Conservation (phyloP, 306 rosid genomes). For the Casuarina equisetifolia region DNA sequence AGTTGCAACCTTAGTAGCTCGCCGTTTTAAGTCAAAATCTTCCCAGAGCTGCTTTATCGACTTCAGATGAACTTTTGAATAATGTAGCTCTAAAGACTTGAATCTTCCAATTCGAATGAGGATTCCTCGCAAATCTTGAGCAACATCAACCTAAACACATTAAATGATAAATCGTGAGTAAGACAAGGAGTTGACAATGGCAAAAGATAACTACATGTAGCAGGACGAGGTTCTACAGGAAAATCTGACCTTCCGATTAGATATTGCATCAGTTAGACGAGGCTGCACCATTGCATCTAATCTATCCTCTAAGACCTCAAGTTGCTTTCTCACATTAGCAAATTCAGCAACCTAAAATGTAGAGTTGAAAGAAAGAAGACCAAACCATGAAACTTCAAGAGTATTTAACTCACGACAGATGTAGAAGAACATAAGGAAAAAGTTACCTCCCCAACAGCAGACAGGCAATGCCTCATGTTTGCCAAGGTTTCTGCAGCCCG, state of each 20-base stretch:
- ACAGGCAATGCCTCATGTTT: constrained; percentile 97
- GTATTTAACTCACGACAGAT: constrained; percentile 4
- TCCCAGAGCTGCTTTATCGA: constrained; percentile 90
- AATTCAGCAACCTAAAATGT: constrained; percentile 88
- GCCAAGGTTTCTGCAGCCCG: constrained; percentile 94
- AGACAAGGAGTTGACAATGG: constrained; percentile 5
- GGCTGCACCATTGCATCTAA: constrained; percentile 96
- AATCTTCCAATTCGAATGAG: constrained; percentile 97
- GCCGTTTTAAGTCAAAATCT: constrained; percentile 71
- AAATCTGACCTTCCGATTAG: constrained; percentile 70
- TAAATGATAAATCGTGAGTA: constrained; percentile 7
- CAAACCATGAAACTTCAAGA: constrained; percentile 9
- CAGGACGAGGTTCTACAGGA: constrained; percentile 9
- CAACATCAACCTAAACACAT: constrained; percentile 60
- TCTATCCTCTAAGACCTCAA: constrained; percentile 97
- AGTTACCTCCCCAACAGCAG: constrained; percentile 97
- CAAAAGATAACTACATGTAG: background rate
- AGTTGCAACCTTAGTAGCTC: constrained; percentile 48
- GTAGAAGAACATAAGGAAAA: constrained; percentile 12
- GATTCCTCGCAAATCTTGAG: constrained; percentile 86
- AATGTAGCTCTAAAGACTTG: constrained; percentile 88
- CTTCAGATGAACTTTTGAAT: constrained; percentile 89
- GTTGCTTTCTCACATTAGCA: constrained; percentile 96
- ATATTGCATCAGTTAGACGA: constrained; percentile 85
- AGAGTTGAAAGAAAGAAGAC: background rate